These are phyloP conservation scores for Penicillium ochrochloron DNA, from an alignment of 495 filamentous ascomycete species.

Conservation along the genomic window DNA sequence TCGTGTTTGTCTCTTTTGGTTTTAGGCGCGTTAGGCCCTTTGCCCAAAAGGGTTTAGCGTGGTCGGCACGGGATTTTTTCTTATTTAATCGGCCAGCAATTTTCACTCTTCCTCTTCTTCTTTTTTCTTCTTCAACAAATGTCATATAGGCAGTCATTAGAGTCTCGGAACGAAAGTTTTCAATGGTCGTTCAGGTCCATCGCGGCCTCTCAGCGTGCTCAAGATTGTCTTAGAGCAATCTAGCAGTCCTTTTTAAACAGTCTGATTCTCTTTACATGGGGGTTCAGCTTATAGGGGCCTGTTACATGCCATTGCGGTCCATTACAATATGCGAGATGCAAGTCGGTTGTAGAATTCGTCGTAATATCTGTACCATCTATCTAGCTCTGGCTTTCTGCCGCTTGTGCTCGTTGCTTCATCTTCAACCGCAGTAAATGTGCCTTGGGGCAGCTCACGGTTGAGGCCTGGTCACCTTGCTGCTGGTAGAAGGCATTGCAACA, in stretches of 20 bases:
- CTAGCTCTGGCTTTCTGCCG: constrained; percentile 24
- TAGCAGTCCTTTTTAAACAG: constrained; percentile 72
- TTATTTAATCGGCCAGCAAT: constrained; percentile 24
- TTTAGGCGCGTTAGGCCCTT: constrained; percentile 42
- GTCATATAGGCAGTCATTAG: constrained; percentile 97
- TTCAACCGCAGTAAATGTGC: constrained; percentile 77
- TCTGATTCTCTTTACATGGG: constrained; percentile 59
- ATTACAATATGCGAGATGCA: constrained; percentile 10
- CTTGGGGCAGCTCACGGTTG: constrained; percentile 85
- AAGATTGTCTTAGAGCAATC: constrained; percentile 92
- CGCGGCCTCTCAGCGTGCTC: constrained; percentile 91
- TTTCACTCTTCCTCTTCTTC: constrained; percentile 49
- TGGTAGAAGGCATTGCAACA: constrained; percentile 92
- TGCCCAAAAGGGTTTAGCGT: constrained; percentile 38
- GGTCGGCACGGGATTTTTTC: constrained; percentile 30
- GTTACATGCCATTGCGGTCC: constrained; percentile 44
- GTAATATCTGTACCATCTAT: background rate
- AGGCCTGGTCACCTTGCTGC: constrained; percentile 74
- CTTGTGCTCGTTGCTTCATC: constrained; percentile 77
- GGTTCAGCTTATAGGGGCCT: constrained; percentile 57
- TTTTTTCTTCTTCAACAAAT: constrained; percentile 70
- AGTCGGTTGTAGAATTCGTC: background rate
- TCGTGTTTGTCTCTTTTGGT: constrained; percentile 42
- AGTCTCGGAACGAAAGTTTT: constrained; percentile 96
- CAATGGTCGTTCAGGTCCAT: constrained; percentile 94